Conservation (phyloP, 2,329 filamentous ascomycete species). For the Trichophyton simii region DNA sequence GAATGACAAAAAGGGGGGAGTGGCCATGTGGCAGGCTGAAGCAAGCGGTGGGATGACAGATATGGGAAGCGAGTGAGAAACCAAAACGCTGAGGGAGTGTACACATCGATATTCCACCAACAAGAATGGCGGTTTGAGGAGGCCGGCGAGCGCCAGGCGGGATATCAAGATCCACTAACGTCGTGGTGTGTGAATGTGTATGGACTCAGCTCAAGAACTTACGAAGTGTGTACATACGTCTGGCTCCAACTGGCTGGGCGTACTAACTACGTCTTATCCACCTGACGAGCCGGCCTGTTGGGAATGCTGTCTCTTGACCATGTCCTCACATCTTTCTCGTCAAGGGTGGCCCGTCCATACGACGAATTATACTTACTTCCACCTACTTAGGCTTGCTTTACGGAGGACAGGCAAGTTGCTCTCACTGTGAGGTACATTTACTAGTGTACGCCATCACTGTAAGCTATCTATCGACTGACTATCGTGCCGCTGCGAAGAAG, state of each 20-base stretch:
- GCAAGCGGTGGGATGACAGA: not conserved
- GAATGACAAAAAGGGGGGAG: not conserved
- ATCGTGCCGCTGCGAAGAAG: not conserved
- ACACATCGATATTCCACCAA: not conserved
- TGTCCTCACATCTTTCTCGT: not conserved
- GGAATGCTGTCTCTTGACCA: not conserved
- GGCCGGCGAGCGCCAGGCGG: not conserved
- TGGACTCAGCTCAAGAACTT: not conserved
- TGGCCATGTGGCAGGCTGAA: constrained; percentile 3
- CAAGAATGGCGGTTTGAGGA: not conserved
- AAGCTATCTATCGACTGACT: not conserved
- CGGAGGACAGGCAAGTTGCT: not conserved
- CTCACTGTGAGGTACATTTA: not conserved
- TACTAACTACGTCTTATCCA: not conserved
- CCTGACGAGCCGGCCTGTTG: constrained; percentile 4
- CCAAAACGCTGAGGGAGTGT: not conserved
- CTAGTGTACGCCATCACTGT: not conserved
- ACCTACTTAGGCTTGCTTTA: not conserved
- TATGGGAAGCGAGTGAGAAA: not conserved
- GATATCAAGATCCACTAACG: not conserved
- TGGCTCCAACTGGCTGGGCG: constrained; percentile 1
- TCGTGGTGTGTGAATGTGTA: not conserved
- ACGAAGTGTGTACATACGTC: not conserved
- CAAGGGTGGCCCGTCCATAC: not conserved
- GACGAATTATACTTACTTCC: not conserved